Evolutionary conservation across 352 stramenopile genomes (phyloP).

Genomic region (Globisporangium iwayamae): DNA sequence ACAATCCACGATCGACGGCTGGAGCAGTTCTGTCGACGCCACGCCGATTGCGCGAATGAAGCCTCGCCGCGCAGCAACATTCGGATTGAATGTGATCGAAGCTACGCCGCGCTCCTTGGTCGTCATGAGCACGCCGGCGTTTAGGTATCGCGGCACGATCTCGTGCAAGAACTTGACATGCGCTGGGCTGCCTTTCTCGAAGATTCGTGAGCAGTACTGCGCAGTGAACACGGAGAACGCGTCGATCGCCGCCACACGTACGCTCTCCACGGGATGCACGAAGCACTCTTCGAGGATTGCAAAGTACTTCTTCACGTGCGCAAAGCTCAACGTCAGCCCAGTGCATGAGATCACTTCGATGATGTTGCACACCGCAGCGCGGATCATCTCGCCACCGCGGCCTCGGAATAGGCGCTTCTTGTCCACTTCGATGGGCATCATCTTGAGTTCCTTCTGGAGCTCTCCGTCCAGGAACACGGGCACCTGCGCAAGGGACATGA

Average conservation of each 20-base stretch:
- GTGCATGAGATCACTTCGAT: slow-evolving; percentile 88
- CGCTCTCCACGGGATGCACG: slow-evolving; percentile 90
- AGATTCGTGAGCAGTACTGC: slow-evolving; percentile 85
- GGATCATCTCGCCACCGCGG: slow-evolving; percentile 95
- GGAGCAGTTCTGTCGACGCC: slow-evolving; percentile 31
- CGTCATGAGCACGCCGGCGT: slow-evolving; percentile 35
- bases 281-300: slow-evolving; percentile 89
- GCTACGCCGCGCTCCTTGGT: slow-evolving; percentile 25
- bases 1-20: slow-evolving; percentile 23
- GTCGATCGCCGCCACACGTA: slow-evolving; percentile 86
- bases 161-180: slow-evolving; percentile 47
- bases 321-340: slow-evolving; percentile 50
- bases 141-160: slow-evolving; percentile 62
- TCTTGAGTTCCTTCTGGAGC: slow-evolving; percentile 64
- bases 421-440: slow-evolving; percentile 87
- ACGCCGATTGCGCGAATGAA: slow-evolving; percentile 57
- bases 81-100: slow-evolving; percentile 50
- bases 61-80: slow-evolving; percentile 88
- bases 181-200: slow-evolving; percentile 36
- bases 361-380: slow-evolving; percentile 90
- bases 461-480: slow-evolving; percentile 71
- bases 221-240: slow-evolving; percentile 84
- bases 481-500: slow-evolving; percentile 39
- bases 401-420: slow-evolving; percentile 95
- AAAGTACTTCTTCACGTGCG: slow-evolving; percentile 77